These are phyloP conservation scores for Cladophialophora yegresii DNA, from an alignment of 2,329 filamentous ascomycete genomes.

Conservation along the genomic window DNA sequence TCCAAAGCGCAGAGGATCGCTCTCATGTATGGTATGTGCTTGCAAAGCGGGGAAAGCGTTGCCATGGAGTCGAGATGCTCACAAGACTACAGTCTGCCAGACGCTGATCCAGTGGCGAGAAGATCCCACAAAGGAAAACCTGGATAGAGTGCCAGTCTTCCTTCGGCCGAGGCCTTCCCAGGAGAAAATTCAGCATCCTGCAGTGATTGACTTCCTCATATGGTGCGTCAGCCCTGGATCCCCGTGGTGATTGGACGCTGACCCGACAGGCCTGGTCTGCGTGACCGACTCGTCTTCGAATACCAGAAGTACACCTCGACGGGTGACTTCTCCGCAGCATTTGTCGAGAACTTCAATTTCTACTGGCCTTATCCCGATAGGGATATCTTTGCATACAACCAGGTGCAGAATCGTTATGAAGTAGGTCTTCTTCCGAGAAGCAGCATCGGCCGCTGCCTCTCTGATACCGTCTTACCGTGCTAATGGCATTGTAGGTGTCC, in stretches of 20 bases:
- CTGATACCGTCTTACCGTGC: constrained; percentile 1
- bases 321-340: constrained; percentile 32
- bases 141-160: constrained; percentile 32
- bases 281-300: constrained; percentile 35
- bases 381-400: constrained; percentile 30
- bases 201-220: constrained; percentile 35
- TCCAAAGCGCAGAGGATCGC: constrained; percentile 34
- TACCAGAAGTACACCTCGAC: constrained; percentile 33
- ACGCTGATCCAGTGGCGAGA: constrained; percentile 33
- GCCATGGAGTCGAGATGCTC: not conserved
- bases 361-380: constrained; percentile 34
- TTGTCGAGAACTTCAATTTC: constrained; percentile 35
- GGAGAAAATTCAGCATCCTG: constrained; percentile 34
- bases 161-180: constrained; percentile 32
- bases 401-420: not conserved
- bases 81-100: constrained; percentile 24
- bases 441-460: not conserved
- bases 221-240: constrained; percentile 24
- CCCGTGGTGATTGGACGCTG: not conserved
- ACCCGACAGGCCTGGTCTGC: constrained; percentile 26
- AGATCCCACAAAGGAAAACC: constrained; percentile 32
- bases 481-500: constrained; percentile 27
- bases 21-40: constrained; percentile 29
- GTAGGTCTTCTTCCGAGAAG: not conserved
- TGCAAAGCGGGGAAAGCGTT: not conserved